Base-by-base conservation (phyloP, 2,329 filamentous ascomycete species). In the Emericellopsis atlantica region DNA sequence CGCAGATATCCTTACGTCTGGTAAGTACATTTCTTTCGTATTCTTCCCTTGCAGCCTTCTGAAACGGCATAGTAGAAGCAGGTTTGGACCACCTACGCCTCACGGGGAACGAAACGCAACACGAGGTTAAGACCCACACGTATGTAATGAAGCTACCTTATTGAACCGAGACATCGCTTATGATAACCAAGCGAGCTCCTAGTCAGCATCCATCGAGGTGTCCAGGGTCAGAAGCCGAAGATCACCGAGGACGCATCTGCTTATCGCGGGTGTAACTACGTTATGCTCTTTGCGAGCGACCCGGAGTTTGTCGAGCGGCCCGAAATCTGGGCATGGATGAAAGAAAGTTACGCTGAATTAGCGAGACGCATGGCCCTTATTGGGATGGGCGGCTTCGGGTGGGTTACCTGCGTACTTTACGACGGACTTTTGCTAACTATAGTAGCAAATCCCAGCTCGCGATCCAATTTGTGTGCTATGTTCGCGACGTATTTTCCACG, bases 311-410 rank as follows among this genome's bases (percentile, higher is more conserved):
- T 40, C 38, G n/a, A 32, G 9, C 38, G 38, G 6, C 9, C 26
- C 15, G 29, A 40, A 5, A 32, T 40, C 31, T 22, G n/a, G 26
- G 9, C 15, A 15, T 33, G 31, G 38, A 12, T 40, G 11, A 15
- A 21, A 14, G n/a, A 33, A 22, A 21, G 9, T n/a, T 40, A 33
- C 22, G 9, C 15, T n/a, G 38, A 22, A 16, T 9, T 26, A 8
- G 38, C 38, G 10, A 15, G 26, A 5, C 38, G 38, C 18, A 34
- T 34, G 32, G 32, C 32, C 6, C 32, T 34, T 34, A n/a, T 40
- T 18, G 38, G 38, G 5, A 15, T 40, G 15, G 38, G 38, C 38
- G 38, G 38, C 38, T 18, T 40, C 14, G 38, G 38, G 38, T 32
- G 29, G 14, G 24, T 29, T 34, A 6, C 6, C 32, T 18, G 6